phyloP scores from a whole-genome alignment of 352 stramenopile species.

The Pythium plurisporium region DNA sequence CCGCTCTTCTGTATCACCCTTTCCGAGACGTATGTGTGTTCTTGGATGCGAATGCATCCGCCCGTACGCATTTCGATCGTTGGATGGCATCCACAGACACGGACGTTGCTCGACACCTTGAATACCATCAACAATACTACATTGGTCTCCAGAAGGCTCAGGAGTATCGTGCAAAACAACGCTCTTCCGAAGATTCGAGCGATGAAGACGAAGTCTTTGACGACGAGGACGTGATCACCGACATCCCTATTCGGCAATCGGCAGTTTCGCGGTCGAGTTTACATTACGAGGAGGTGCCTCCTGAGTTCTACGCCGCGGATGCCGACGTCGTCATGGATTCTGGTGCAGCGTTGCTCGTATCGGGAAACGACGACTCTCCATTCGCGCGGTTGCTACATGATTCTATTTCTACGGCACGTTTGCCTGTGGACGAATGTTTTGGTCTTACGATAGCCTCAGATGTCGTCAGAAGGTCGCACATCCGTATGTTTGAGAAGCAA shows the following conservation, averaged over 20 bases:
- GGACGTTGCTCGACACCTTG: conserved; percentile 1
- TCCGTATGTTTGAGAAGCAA: background rate
- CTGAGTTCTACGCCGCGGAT: background rate
- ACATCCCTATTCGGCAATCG: background rate
- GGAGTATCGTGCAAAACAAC: background rate
- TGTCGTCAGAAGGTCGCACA: background rate
- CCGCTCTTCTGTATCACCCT: conserved; percentile 9
- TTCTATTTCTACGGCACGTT: background rate
- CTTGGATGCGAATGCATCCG: background rate
- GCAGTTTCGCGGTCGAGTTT: background rate
- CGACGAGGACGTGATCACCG: background rate
- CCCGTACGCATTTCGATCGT: background rate
- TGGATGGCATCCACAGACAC: background rate
- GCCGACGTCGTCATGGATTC: background rate
- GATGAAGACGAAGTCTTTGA: background rate
- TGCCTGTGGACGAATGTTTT: background rate
- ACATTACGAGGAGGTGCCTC: background rate
- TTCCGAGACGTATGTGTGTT: conserved; percentile 8
- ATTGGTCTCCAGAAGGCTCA: conserved; percentile 2
- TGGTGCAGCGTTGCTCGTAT: background rate
- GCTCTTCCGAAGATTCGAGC: background rate
- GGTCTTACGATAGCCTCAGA: background rate
- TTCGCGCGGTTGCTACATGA: background rate
- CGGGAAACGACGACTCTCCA: background rate
- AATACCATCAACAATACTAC: conserved; percentile 23